A percentile compares a stretch with the other conserved stretches of the same genome.
Conservation (phyloP, 192 early-diverging fungal genomes). For the Gamsiella multidivaricata region DNA sequence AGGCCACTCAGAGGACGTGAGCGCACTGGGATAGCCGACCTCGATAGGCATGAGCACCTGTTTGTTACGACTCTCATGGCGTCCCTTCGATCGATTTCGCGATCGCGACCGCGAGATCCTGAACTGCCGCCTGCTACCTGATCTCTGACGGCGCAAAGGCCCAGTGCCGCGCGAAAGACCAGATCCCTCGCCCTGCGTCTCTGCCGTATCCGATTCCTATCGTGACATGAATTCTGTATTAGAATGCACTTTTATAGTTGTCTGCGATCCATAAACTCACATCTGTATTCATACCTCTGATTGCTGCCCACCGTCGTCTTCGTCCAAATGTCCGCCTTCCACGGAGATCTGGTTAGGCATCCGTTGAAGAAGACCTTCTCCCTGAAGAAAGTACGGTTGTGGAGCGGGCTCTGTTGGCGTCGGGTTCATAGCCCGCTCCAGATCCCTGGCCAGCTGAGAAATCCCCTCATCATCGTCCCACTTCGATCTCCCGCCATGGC, state of each 20-base stretch:
- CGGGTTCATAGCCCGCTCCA: constrained; percentile 46
- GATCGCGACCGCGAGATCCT: constrained; percentile 36
- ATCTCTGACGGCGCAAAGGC: constrained; percentile 30
- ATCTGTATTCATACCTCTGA: constrained; percentile 26
- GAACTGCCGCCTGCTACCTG: constrained; percentile 31
- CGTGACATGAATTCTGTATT: background rate
- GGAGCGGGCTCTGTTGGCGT: constrained; percentile 38
- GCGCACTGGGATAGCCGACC: constrained; percentile 15
- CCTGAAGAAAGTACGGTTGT: constrained; percentile 43
- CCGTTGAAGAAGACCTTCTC: constrained; percentile 22
- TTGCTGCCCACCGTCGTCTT: constrained; percentile 11
- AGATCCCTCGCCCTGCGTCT: constrained; percentile 1
- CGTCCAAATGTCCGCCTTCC: constrained; percentile 32
- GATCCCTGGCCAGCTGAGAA: constrained; percentile 33
- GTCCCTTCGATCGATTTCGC: constrained; percentile 25
- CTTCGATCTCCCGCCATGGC: background rate
- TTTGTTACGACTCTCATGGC: constrained; percentile 20
- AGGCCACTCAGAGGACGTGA: constrained; percentile 33
- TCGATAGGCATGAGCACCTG: constrained; percentile 26
- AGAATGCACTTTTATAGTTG: too few relatives aligned
- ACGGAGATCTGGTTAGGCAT: constrained; percentile 39
- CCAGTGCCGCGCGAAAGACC: constrained; percentile 19
- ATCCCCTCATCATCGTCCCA: constrained; percentile 15
- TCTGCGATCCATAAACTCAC: too few relatives aligned
- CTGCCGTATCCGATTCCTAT: constrained; percentile 18